Base-by-base conservation (phyloP, 1,284 basidiomycete genomes). In the Crucibulum cyathiforme region DNA sequence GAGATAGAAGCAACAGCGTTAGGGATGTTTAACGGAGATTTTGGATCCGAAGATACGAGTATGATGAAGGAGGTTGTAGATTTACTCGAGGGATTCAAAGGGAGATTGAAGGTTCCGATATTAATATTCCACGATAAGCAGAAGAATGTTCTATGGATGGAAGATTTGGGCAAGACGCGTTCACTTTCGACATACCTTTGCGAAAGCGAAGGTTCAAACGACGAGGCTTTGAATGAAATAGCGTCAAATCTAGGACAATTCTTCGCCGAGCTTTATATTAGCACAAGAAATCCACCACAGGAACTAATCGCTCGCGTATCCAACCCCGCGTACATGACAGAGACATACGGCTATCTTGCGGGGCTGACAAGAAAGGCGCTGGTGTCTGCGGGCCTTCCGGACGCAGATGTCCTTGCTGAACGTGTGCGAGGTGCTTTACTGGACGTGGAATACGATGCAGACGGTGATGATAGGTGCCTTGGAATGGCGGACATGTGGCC, bases 401-500 rank as follows among this genome's bases (percentile, higher is more conserved):
- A 70, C 47, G 66, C 70, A 2, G 61, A 61, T 4, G 48, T 58
- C 5, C 63, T 71, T 13, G 43, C 62, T 9, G 54, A 61, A 17
- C 58, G 66, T 24, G 60, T 69, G 2, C 52, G 57, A 8, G 34
- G 50, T n/a, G 61, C 57, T 9, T 58, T 70, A 58, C 54, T 57
- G 13, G 54, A 63, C n/a, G 36, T 17, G 24, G 53, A 37, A 19
- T 57, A 61, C 12, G 53, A 24, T 24, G 4, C 4, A 24, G 24
- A 24, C 24, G 24, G 57, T 8, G 54, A 64, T 9, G 67, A 71
- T 12, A 58, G 55, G n/a, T 70, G 70, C 51, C 54, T 70, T n/a
- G 68, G 68, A 2, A 73, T 72, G 71, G 68, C 66, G 9, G 71
- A 73, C 54, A 69, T 73, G 48, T 72, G 72, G 71, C 69, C 71